Conservation (phyloP, 2,329 filamentous ascomycete species). For the Trichoderma harzianum region DNA sequence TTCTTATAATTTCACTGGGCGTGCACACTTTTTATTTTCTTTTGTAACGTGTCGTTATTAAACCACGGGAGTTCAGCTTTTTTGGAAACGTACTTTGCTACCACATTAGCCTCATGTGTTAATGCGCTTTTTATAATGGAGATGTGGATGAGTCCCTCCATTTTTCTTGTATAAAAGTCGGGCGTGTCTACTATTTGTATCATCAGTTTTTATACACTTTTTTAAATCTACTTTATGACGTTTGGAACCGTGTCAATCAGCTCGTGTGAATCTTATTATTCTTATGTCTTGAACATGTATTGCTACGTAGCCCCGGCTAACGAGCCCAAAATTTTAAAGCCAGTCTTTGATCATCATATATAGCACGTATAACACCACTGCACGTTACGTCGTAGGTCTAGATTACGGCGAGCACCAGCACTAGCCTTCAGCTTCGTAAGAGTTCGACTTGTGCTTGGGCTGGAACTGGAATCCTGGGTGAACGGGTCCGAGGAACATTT, state of each 20-base stretch:
- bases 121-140: neutral
- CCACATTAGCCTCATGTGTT: slow-evolving; percentile 8
- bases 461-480: slow-evolving; percentile 90
- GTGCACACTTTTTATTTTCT: neutral
- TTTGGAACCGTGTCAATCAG: neutral
- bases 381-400: neutral
- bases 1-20: neutral
- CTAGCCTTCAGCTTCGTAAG: slow-evolving; percentile 74
- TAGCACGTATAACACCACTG: neutral
- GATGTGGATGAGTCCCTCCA: neutral
- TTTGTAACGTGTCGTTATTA: neutral
- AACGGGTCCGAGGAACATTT: slow-evolving; percentile 94
- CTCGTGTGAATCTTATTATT: neutral
- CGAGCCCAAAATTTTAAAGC: neutral
- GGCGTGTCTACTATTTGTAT: slow-evolving; percentile 3
- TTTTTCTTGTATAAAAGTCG: slow-evolving; percentile 10
- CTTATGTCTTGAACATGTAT: neutral
- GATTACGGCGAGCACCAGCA: neutral
- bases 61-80: neutral
- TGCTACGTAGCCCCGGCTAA: neutral
- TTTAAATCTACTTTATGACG: neutral
- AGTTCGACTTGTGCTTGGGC: slow-evolving; percentile 96
- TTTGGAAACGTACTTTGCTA: neutral
- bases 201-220: neutral
- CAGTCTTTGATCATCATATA: neutral